Evolutionary conservation across 1,284 basidiomycete species (phyloP).

Genomic region (Boletus mariae): DNA sequence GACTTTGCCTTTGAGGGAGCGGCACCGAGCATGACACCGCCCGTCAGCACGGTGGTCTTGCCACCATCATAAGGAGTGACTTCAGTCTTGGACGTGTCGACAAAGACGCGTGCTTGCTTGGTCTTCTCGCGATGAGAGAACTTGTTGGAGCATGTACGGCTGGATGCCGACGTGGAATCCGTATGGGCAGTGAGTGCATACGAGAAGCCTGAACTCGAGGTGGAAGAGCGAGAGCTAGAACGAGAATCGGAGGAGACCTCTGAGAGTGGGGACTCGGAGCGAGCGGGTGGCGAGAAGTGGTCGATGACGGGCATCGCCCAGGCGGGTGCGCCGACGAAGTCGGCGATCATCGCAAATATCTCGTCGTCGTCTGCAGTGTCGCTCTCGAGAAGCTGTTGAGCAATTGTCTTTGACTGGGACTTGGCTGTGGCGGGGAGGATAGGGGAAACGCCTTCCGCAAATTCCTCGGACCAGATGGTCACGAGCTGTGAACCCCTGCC

Average conservation of each 20-base stretch:
- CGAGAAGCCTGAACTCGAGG: constrained; percentile 64
- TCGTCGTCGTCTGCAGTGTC: constrained; percentile 67
- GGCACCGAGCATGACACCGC: constrained; percentile 76
- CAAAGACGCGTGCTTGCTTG: constrained; percentile 61
- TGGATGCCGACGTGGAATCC: constrained; percentile 41
- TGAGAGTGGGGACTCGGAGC: constrained; percentile 59
- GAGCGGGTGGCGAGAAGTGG: constrained; percentile 49
- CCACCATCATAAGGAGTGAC: constrained; percentile 82
- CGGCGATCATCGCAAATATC: constrained; percentile 68
- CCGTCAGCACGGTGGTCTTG: constrained; percentile 79
- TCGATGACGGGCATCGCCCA: constrained; percentile 63
- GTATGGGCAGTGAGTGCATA: constrained; percentile 44
- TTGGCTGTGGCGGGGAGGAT: constrained; percentile 38
- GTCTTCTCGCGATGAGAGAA: constrained; percentile 64
- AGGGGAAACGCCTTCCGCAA: constrained; percentile 24
- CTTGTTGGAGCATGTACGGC: constrained; percentile 37
- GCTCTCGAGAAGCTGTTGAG: constrained; percentile 65
- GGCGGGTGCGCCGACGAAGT: constrained; percentile 61
- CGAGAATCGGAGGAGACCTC: constrained; percentile 61
- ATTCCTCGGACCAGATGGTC: constrained; percentile 63
- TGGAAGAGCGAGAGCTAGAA: constrained; percentile 70
- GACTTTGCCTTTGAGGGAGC: constrained; percentile 30
- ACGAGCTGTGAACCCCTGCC: constrained; percentile 43
- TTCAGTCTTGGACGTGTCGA: constrained; percentile 68
- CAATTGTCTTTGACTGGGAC: constrained; percentile 52